These are phyloP conservation scores for Staphylotrichum tortipilum DNA, from an alignment of 495 filamentous ascomycete genomes.

Conservation along the genomic window DNA sequence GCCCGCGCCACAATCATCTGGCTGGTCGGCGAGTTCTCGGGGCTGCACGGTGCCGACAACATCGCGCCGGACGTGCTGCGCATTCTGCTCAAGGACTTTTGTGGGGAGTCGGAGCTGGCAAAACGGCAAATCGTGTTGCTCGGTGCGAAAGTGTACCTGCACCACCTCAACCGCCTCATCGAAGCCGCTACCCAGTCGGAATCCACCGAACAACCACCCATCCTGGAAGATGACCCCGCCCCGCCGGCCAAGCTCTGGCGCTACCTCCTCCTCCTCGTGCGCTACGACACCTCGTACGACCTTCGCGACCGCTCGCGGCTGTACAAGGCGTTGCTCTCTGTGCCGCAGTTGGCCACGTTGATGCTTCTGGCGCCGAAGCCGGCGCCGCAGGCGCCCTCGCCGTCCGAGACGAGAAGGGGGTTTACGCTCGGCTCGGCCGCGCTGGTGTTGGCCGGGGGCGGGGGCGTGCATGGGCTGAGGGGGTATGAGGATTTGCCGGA, in stretches of 20 bases:
- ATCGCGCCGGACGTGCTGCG: constrained; percentile 89
- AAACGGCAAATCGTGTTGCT: constrained; percentile 88
- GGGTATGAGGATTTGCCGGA: constrained; percentile 74
- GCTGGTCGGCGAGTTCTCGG: constrained; percentile 92
- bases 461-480: constrained; percentile 56
- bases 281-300: constrained; percentile 92
- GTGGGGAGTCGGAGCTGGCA: constrained; percentile 71
- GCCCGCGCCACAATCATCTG: constrained; percentile 92
- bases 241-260: constrained; percentile 70
- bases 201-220: background rate
- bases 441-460: constrained; percentile 70
- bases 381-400: constrained; percentile 76
- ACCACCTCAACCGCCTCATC: constrained; percentile 61
- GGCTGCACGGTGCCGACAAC: constrained; percentile 66
- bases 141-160: constrained; percentile 89
- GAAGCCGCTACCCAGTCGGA: constrained; percentile 26
- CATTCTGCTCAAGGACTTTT: constrained; percentile 77
- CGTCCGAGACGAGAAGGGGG: constrained; percentile 67
- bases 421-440: constrained; percentile 75
- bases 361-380: constrained; percentile 91
- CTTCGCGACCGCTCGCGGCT: constrained; percentile 82
- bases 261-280: constrained; percentile 73
- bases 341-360: constrained; percentile 78
- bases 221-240: constrained; percentile 46
- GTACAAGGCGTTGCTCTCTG: constrained; percentile 73